Evolutionary conservation across 139 green algal genomes (phyloP), one percentile per base, ranked within the genome.

Genomic region (Gonium pectorale): DNA sequence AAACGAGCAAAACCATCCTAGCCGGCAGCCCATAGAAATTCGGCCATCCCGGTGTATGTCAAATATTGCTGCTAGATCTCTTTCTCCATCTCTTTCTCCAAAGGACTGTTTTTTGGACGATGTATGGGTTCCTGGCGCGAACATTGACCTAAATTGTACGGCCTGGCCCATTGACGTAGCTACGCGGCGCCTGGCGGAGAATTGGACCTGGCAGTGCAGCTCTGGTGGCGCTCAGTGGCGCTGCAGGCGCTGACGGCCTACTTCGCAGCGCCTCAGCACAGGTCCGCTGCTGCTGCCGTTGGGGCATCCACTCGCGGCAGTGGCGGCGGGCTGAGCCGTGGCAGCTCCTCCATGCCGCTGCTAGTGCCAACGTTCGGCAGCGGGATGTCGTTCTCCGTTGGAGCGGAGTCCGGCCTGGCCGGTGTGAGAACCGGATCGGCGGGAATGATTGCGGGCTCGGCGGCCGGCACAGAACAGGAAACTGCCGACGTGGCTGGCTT

Each of bases 171-270:
- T n/a, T n/a, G n/a, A n/a, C n/a, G n/a, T n/a, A n/a, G n/a, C n/a
- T n/a, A n/a, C n/a, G n/a, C n/a, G n/a, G n/a, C n/a, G n/a, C 80
- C 86, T 2, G 54, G 81, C 40, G 80, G 80, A 35, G 94, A 96
- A 35, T n/a, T 85, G 31, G 89, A 92, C 37, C 72, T 95, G 35
- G 89, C 93, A 21, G 83, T 93, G 81, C 89, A 95, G 85, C 73
- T 96, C 54, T 95, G 93, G 93, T 98, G 95, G 95, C 87, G 94
- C 8, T 67, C 87, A 3, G 90, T 91, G 33, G 95, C 94, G 6
- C 86, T 97, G 62, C 88, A 95, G 78, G 90, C 95, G 7, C 85
- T 98, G 41, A 67, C 78, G 59, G 90, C 91, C 15, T 93, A 91
- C 80, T 59, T 94, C 24, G 29, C 15, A 4, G 68, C 43, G n/a